Percentiles rank a stretch among this genome's conserved stretches.
These are phyloP conservation scores for Candida caryicola DNA, from an alignment of 805 yeast genomes.

Conservation along the genomic window DNA sequence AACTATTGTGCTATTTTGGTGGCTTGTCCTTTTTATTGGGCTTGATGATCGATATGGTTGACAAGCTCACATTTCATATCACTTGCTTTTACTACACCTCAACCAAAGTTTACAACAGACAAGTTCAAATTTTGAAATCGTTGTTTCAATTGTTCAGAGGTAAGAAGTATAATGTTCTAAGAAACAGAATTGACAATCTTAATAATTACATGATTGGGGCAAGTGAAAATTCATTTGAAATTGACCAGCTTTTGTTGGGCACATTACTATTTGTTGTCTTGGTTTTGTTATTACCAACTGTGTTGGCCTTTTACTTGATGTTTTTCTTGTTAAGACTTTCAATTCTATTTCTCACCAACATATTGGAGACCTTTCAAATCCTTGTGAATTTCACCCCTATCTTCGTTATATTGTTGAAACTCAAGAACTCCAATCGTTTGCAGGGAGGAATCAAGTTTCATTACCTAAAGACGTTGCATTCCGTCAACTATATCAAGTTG, in stretches of 20 bases:
- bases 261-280: slow-evolving; percentile 82
- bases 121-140: slow-evolving; percentile 62
- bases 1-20: slow-evolving; percentile 29
- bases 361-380: slow-evolving; percentile 59
- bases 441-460: slow-evolving; percentile 51
- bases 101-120: slow-evolving; percentile 76
- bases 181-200: slow-evolving; percentile 83
- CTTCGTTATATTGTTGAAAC: slow-evolving; percentile 72
- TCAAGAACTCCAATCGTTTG: slow-evolving; percentile 70
- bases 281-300: slow-evolving; percentile 80
- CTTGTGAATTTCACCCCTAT: slow-evolving; percentile 80
- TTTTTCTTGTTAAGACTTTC: slow-evolving; percentile 62
- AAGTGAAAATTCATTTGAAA: slow-evolving; percentile 48
- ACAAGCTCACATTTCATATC: slow-evolving; percentile 66
- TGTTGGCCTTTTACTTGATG: slow-evolving; percentile 74
- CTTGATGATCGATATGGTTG: slow-evolving; percentile 58
- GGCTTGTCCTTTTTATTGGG: slow-evolving; percentile 76
- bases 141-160: slow-evolving; percentile 86
- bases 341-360: slow-evolving; percentile 46
- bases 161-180: slow-evolving; percentile 75
- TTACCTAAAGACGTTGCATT: slow-evolving; percentile 11
- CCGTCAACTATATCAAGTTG: slow-evolving; percentile 27
- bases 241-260: slow-evolving; percentile 85
- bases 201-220: slow-evolving; percentile 36
- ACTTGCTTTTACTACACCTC: slow-evolving; percentile 75